Conservation (phyloP, 805 yeast genomes). For the Yamadazyma tumulicola region DNA sequence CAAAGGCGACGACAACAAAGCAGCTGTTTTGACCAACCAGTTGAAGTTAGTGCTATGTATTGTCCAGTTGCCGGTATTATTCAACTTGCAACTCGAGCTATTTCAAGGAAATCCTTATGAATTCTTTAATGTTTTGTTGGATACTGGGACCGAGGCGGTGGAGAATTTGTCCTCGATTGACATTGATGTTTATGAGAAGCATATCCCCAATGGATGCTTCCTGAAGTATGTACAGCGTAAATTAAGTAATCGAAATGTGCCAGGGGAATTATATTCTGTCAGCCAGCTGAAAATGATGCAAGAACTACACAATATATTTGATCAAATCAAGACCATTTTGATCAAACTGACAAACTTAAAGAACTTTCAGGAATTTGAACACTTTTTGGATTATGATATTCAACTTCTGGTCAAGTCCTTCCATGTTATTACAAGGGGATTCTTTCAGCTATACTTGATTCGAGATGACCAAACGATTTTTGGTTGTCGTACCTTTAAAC, state of each 20-base stretch:
- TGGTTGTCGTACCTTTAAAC: slow-evolving; percentile 36
- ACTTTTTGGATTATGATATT: slow-evolving; percentile 26
- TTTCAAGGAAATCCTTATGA: slow-evolving; percentile 6
- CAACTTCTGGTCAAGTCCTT: slow-evolving; percentile 17
- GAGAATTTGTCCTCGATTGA: slow-evolving; percentile 6
- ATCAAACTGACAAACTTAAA: slow-evolving; percentile 15
- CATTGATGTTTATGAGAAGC: slow-evolving; percentile 2
- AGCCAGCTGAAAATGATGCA: slow-evolving; percentile 19
- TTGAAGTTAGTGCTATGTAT: slow-evolving; percentile 26
- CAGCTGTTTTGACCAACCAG: slow-evolving; percentile 15
- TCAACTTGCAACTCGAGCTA: slow-evolving; percentile 8
- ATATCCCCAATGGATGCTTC: slow-evolving; percentile 22
- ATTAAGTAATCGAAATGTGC: slow-evolving; percentile 35
- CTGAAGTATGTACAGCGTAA: slow-evolving; percentile 36
- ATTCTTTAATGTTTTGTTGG: slow-evolving; percentile 15
- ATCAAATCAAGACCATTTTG: slow-evolving; percentile 18
- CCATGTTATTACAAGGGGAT: slow-evolving; percentile 56
- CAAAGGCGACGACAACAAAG: slow-evolving; percentile 11
- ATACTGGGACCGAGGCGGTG: slow-evolving; percentile 13
- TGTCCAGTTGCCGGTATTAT: slow-evolving; percentile 15
- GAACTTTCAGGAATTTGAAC: slow-evolving; percentile 22
- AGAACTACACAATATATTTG: slow-evolving; percentile 18
- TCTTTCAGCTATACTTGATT: slow-evolving; percentile 58
- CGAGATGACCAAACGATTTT: slow-evolving; percentile 59
- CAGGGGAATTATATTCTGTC: slow-evolving; percentile 27